These are phyloP conservation scores for Symbiotaphrina buchneri DNA, from an alignment of 495 filamentous ascomycete species.

Conservation along the genomic window DNA sequence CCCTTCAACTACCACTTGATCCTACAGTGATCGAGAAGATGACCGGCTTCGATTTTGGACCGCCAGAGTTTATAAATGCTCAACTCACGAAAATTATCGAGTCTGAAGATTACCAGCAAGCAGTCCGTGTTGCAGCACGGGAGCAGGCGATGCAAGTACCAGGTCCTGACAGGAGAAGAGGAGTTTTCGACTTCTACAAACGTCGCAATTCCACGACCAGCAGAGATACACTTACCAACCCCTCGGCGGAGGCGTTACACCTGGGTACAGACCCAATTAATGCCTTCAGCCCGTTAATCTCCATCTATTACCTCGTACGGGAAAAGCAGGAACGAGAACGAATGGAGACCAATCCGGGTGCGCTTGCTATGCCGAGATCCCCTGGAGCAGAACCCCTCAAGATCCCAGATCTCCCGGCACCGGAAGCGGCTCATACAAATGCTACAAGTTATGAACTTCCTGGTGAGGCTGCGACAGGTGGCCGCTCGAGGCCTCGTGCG, in stretches of 20 bases:
- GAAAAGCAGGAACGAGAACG: constrained; percentile 82
- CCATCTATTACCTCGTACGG: constrained; percentile 85
- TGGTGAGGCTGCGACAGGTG: constrained; percentile 57
- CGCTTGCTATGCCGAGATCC: constrained; percentile 26
- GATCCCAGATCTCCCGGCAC: constrained; percentile 54
- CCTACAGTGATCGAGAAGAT: constrained; percentile 67
- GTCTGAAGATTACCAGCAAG: constrained; percentile 79
- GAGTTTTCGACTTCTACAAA: constrained; percentile 89
- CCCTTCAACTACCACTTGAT: constrained; percentile 68
- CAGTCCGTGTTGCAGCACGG: constrained; percentile 42
- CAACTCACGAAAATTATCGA: constrained; percentile 69
- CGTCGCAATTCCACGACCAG: constrained; percentile 71
- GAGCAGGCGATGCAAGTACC: constrained; percentile 38
- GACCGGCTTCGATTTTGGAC: constrained; percentile 95
- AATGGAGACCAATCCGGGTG: constrained; percentile 35
- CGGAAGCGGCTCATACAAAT: constrained; percentile 84
- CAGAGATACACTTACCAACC: constrained; percentile 68
- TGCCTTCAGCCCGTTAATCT: constrained; percentile 80
- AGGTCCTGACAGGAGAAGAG: constrained; percentile 60
- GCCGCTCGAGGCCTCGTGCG: constrained; percentile 62
- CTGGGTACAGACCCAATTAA: constrained; percentile 77
- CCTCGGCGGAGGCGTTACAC: constrained; percentile 64
- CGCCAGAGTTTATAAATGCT: constrained; percentile 54
- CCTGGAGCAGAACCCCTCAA: constrained; percentile 36
- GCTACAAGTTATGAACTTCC: constrained; percentile 56